Base-by-base conservation (phyloP, 2,329 filamentous ascomycete genomes). In the Beauveria varroae region DNA sequence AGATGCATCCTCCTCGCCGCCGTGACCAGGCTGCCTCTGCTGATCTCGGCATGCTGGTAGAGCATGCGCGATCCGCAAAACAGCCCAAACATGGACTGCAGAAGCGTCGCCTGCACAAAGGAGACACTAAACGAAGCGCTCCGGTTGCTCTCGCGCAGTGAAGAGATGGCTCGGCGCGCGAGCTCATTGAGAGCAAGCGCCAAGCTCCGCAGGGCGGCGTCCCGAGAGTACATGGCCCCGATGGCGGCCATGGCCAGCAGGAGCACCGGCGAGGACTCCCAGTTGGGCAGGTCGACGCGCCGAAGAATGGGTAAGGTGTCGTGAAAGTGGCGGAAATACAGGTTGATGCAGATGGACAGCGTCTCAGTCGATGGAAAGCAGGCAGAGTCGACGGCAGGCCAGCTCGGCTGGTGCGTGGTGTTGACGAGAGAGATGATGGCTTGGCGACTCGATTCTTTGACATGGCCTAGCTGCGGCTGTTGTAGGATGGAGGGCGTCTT, bases 41-140 rank as follows among this genome's bases (percentile, higher is more conserved):
- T 61, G 1, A 61, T 55, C 50, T 61, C 58, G 9, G 58, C 58
- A 54, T 61, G 58, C 20, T 61, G 58, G 37, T 55, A 55, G 7
- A 61, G 58, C 58, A 61, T 61, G 22, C 58, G 49, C 6, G 58
- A 61, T 12, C 58, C 58, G 40, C 58, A 61, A 47, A 61, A 61
- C 4, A 61, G 58, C 3, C 58, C 58, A 47, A 61, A 61, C 16
- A 61, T 24, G 30, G 58, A 55, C 43, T 61, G 58, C 24, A 61
- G 43, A 4, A 61, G 58, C 10, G 50, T 9, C 9, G 58, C 58
- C 24, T 61, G 58, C 14, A 61, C 58, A 37, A 61, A 54, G 1
- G 47, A 12, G 3, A 53, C 40, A 16, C 43, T 41, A 37, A 61
- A 61, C 24, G 44, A 26, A 7, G 47, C 41, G 40, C 49, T 20